Conservation (phyloP, 2,329 filamentous ascomycete species). For the Chalaropsis ovoidea region DNA sequence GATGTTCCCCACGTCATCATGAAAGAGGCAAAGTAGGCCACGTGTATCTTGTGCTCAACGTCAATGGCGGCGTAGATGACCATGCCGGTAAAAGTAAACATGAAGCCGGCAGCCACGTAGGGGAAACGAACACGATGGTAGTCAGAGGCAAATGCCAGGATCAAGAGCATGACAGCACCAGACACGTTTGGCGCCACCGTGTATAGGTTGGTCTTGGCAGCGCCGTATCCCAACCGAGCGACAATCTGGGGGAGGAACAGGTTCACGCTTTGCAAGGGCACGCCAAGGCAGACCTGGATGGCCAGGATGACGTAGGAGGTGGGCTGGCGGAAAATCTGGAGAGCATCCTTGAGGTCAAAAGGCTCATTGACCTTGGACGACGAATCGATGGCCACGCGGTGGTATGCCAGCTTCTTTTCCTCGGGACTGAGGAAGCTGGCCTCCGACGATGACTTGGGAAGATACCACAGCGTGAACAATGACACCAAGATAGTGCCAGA, state of each 20-base stretch:
- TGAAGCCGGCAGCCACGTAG: conserved; percentile 63
- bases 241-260: conserved; percentile 50
- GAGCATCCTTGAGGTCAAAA: conserved; percentile 42
- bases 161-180: conserved; percentile 60
- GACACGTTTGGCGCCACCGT: conserved; percentile 71
- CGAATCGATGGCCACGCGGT: conserved; percentile 65
- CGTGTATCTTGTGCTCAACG: conserved; percentile 48
- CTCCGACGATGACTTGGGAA: conserved; percentile 54
- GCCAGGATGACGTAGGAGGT: conserved; percentile 42
- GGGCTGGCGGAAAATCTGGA: conserved; percentile 44
- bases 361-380: conserved; percentile 50
- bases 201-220: conserved; percentile 61
- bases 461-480: conserved; percentile 56
- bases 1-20: conserved; percentile 77
- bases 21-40: conserved; percentile 67
- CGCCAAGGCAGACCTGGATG: conserved; percentile 50
- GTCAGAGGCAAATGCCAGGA: conserved; percentile 64
- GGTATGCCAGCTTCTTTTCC: conserved; percentile 58
- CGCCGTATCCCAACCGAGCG: conserved; percentile 39
- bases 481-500: conserved; percentile 50
- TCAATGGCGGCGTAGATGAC: conserved; percentile 66
- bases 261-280: conserved; percentile 46
- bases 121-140: conserved; percentile 56
- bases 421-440: conserved; percentile 55
- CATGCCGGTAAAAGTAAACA: conserved; percentile 66